Evolutionary conservation across 176 grass and related monocot genomes (phyloP).

Genomic region (Oryza meridionalis): DNA sequence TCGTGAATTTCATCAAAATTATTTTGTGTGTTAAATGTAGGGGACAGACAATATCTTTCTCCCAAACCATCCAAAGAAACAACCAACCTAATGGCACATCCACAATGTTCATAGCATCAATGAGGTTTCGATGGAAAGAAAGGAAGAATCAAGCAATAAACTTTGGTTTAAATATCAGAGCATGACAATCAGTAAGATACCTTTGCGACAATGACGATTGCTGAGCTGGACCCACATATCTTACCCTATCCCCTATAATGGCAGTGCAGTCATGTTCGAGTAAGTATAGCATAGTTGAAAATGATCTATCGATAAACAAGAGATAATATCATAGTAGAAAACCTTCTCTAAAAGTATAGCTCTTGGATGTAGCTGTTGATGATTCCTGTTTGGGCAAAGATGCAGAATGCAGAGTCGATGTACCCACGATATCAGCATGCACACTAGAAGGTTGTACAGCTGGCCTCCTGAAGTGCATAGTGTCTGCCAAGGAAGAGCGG

Average conservation of each 20-base stretch:
- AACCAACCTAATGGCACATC: background rate
- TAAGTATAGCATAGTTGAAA: constrained; percentile 27
- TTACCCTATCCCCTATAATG: constrained; percentile 85
- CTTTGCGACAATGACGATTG: constrained; percentile 53
- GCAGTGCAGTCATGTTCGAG: constrained; percentile 22
- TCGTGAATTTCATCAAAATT: background rate
- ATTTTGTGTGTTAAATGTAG: constrained; percentile 6
- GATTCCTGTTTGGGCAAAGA: constrained; percentile 84
- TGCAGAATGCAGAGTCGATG: constrained; percentile 80
- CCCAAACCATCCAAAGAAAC: background rate
- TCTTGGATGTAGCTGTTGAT: constrained; percentile 91
- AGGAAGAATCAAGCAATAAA: background rate
- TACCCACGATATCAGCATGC: constrained; percentile 90
- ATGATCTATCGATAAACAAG: constrained; percentile 13
- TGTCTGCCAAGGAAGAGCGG: constrained; percentile 60
- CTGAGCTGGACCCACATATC: constrained; percentile 67
- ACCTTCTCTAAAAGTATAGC: constrained; percentile 98
- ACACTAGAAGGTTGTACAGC: constrained; percentile 83
- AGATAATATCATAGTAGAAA: constrained; percentile 7
- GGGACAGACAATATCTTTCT: background rate
- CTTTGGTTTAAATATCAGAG: constrained; percentile 8
- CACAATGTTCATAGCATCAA: background rate
- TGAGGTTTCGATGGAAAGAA: constrained; percentile 20
- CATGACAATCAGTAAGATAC: constrained; percentile 41
- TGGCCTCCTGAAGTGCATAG: constrained; percentile 70